Percentiles rank a stretch among this genome's conserved stretches.
Evolutionary conservation across 495 filamentous ascomycete species (phyloP).

Genomic region (Xylaria venustula): DNA sequence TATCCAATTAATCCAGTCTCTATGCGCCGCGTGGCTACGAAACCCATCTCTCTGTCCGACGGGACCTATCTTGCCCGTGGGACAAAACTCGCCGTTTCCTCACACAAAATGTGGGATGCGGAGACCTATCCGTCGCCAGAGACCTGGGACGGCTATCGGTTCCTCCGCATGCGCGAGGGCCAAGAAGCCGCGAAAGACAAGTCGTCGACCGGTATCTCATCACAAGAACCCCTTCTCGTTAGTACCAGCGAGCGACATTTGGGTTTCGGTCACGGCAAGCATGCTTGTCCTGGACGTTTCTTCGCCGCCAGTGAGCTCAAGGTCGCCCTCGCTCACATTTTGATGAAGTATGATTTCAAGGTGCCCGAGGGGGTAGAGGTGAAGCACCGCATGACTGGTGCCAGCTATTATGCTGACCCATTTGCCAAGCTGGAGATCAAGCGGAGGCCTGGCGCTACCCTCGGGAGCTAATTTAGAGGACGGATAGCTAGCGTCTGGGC

Average conservation of each 20-base stretch:
- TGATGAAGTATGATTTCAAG: constrained; percentile 43
- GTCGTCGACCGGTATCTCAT: no score
- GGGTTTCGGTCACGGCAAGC: constrained; percentile 45
- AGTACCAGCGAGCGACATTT: constrained; percentile 38
- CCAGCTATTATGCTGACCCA: no score
- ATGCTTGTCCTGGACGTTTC: constrained; percentile 49
- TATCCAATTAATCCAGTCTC: neutral
- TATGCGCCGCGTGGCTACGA: neutral
- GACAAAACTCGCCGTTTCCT: neutral
- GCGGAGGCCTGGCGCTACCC: no score
- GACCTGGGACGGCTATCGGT: constrained; percentile 48
- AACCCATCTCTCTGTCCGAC: neutral
- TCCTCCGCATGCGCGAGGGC: constrained; percentile 40
- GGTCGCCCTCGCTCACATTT: constrained; percentile 32
- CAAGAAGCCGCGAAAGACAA: constrained; percentile 29
- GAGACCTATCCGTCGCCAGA: constrained; percentile 39
- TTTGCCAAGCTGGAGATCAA: no score
- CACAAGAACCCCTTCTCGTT: constrained; percentile 37
- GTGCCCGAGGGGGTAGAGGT: constrained; percentile 13
- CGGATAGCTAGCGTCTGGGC: no score
- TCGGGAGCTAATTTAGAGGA: no score
- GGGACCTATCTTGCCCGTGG: neutral
- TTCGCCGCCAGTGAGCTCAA: constrained; percentile 45
- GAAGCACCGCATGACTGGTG: neutral
- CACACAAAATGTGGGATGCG: constrained; percentile 1